These are phyloP conservation scores for Pisolithus tinctorius DNA, from an alignment of 768 basidiomycete species.

Conservation along the genomic window DNA sequence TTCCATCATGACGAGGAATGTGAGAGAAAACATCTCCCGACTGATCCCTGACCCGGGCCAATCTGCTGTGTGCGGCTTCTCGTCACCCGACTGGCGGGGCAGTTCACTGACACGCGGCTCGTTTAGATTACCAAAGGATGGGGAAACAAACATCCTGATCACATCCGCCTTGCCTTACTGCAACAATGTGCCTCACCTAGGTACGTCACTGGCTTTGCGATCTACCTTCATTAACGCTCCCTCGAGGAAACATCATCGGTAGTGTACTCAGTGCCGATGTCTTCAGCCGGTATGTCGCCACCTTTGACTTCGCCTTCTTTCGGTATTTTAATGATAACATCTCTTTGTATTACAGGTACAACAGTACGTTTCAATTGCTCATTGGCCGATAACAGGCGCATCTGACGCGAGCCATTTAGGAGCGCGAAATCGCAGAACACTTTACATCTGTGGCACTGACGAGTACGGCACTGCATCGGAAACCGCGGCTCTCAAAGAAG, in stretches of 20 bases:
- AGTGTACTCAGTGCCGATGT: slow-evolving; percentile 97
- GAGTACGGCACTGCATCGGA: slow-evolving; percentile 99
- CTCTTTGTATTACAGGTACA: slow-evolving; percentile 39
- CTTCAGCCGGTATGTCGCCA: slow-evolving; percentile 70
- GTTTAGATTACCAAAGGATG: slow-evolving; percentile 67
- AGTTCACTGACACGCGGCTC: background rate
- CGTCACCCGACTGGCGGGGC: background rate
- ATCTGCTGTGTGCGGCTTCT: slow-evolving; percentile 36
- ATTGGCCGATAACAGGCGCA: background rate
- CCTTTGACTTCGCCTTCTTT: background rate
- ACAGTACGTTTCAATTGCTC: slow-evolving; percentile 36
- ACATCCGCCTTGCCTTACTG: slow-evolving; percentile 95
- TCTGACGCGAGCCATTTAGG: slow-evolving; percentile 20
- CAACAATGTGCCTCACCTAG: slow-evolving; percentile 96
- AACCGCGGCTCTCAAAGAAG: slow-evolving; percentile 90
- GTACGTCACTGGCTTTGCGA: slow-evolving; percentile 34
- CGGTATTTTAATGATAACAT: background rate
- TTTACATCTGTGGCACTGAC: slow-evolving; percentile 97
- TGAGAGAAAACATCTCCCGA: slow-evolving; percentile 48
- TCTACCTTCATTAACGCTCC: slow-evolving; percentile 1
- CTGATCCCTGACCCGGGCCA: slow-evolving; percentile 47
- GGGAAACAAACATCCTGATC: slow-evolving; percentile 83
- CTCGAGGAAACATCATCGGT: slow-evolving; percentile 80
- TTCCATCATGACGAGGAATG: slow-evolving; percentile 42
- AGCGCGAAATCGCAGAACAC: slow-evolving; percentile 79